phyloP scores from a whole-genome alignment of 139 green algal species.

The Volvox reticuliferus region DNA sequence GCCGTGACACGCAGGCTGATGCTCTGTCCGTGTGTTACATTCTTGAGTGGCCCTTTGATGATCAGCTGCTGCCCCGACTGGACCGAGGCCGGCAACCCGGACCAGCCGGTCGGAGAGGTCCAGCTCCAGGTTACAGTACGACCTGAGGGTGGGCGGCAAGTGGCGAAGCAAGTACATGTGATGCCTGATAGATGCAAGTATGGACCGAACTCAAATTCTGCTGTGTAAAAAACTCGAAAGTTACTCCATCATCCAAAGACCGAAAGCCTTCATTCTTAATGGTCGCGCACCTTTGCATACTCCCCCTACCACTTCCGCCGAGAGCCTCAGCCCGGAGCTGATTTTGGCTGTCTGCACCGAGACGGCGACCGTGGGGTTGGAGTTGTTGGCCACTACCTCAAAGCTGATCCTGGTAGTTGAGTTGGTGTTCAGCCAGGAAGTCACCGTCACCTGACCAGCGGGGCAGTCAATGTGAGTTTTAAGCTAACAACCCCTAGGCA shows the following conservation, averaged over 20 bases:
- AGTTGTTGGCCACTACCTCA: neutral
- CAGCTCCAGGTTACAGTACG: neutral
- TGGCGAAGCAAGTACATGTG: neutral
- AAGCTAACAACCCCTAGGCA: too few species aligned
- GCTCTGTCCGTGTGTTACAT: neutral
- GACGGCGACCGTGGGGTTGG: neutral
- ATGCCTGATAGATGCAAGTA: too few species aligned
- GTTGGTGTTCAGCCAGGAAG: slow-evolving; percentile 19
- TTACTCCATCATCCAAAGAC: too few species aligned
- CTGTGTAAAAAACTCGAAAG: too few species aligned
- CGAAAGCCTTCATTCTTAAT: too few species aligned
- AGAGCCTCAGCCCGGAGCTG: slow-evolving; percentile 1
- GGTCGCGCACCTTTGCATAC: slow-evolving; percentile 30
- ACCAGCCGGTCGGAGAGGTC: slow-evolving; percentile 10
- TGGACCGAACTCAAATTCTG: too few species aligned
- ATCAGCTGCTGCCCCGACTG: neutral
- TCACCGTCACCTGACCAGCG: neutral
- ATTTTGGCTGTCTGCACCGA: neutral
- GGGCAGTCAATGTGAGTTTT: neutral
- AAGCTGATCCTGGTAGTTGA: neutral
- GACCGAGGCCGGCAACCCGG: neutral
- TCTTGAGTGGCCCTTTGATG: neutral
- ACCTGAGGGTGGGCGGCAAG: neutral
- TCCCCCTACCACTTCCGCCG: neutral
- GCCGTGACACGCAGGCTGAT: slow-evolving; percentile 5